These are phyloP conservation scores for Erythrophleum ivorense DNA, from an alignment of 331 rosid genomes.

Conservation along the genomic window DNA sequence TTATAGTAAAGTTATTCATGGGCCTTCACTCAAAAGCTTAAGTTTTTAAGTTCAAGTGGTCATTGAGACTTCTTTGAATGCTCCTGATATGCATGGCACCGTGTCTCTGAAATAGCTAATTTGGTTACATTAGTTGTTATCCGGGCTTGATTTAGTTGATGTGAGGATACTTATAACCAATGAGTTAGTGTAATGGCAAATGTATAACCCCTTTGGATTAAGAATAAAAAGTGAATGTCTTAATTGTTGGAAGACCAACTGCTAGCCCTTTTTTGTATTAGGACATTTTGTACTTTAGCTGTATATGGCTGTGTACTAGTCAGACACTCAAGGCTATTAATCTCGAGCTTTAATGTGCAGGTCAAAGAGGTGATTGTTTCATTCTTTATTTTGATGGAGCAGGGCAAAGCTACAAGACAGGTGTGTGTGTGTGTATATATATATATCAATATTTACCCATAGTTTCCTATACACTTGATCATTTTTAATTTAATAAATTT, in stretches of 20 bases:
- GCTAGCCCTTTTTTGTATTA: not conserved
- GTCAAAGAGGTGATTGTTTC: conserved; percentile 88
- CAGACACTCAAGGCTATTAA: conserved; percentile 18
- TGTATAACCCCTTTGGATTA: not conserved
- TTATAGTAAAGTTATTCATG: too few relatives aligned
- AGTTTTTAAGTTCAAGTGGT: not conserved
- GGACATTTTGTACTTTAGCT: conserved; percentile 20
- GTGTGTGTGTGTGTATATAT: conserved; percentile 29
- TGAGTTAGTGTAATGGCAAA: not conserved
- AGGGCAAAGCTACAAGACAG: conserved; percentile 77
- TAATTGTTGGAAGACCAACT: not conserved
- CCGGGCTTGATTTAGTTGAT: too few relatives aligned
- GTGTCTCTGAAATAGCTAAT: not conserved
- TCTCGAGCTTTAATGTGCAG: conserved; percentile 48
- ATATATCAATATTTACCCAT: conserved; percentile 9
- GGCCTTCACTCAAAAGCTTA: not conserved
- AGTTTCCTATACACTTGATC: not conserved
- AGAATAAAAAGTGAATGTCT: not conserved
- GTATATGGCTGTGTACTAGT: not conserved
- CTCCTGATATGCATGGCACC: not conserved
- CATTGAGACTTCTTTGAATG: not conserved
- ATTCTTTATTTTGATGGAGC: conserved; percentile 84
- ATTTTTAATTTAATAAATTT: not conserved
- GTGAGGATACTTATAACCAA: not conserved
- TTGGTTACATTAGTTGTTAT: not conserved